Conservation (phyloP, 78 protist species). For the Dictyostelium firmibasis region DNA sequence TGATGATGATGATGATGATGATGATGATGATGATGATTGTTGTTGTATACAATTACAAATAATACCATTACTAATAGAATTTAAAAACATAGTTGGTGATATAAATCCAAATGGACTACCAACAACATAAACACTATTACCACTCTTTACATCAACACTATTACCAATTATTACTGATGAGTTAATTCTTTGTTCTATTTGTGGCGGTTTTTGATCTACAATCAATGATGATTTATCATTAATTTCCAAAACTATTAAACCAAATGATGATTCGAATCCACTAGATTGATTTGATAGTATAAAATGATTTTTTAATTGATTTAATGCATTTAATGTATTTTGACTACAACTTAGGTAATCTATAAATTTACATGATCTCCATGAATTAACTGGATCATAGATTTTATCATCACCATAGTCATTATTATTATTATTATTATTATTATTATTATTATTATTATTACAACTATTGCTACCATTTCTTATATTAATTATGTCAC, state of each 20-base stretch:
- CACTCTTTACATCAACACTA: neutral
- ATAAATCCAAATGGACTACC: constrained; percentile 72
- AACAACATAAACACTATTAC: constrained; percentile 14
- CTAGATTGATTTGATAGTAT: neutral
- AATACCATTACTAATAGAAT: constrained; percentile 40
- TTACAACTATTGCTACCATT: neutral
- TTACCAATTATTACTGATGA: constrained; percentile 16
- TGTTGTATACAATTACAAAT: constrained; percentile 35
- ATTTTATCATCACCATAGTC: neutral
- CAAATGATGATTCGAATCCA: neutral
- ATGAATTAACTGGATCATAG: constrained; percentile 59
- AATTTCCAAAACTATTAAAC: constrained; percentile 16
- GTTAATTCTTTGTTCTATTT: neutral
- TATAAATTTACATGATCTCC: constrained; percentile 37
- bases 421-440: neutral
- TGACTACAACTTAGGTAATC: neutral
- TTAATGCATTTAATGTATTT: neutral
- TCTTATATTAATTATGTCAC: neutral
- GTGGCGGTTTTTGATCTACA: neutral
- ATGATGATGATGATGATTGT: no score
- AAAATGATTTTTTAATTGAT: constrained; percentile 18
- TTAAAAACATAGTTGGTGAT: constrained; percentile 74
- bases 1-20: neutral
- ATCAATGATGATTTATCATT: neutral
- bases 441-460: neutral